Evolutionary conservation across 176 grass and related monocot species (phyloP).

Genomic region (Eleusine coracana): DNA sequence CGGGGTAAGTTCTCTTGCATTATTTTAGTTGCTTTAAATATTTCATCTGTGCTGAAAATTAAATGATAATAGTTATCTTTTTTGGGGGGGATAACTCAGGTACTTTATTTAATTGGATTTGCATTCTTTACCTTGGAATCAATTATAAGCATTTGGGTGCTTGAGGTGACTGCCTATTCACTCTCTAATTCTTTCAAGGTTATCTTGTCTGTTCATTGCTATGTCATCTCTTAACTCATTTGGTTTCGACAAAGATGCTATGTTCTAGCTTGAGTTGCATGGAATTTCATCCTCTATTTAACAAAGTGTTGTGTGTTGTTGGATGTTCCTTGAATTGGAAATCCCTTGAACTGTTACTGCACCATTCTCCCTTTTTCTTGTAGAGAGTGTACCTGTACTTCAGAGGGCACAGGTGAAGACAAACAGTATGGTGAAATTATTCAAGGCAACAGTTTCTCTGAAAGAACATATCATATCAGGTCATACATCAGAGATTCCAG

Average conservation of each 20-base stretch:
- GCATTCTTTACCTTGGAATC: conserved; percentile 73
- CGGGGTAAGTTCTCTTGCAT: conserved; percentile 58
- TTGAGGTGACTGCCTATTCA: conserved; percentile 64
- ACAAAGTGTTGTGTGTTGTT: no score
- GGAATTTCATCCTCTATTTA: not conserved
- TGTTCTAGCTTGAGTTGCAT: not conserved
- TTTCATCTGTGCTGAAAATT: conserved; percentile 7
- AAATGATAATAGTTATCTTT: conserved; percentile 22
- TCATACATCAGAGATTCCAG: conserved; percentile 12
- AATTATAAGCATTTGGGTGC: conserved; percentile 87
- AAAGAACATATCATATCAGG: conserved; percentile 4
- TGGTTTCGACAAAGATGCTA: conserved; percentile 23
- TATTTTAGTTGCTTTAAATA: not conserved
- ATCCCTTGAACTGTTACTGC: not conserved
- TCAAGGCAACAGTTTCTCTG: conserved; percentile 17
- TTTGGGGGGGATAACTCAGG: conserved; percentile 41
- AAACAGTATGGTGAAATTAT: not conserved
- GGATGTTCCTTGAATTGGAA: not conserved
- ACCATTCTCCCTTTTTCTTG: conserved; percentile 8
- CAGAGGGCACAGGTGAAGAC: conserved; percentile 60
- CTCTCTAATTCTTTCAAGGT: not conserved
- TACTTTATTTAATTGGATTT: conserved; percentile 82
- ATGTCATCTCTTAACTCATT: conserved; percentile 1
- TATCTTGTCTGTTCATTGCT: conserved; percentile 6
- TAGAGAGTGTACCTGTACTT: conserved; percentile 68